Conservation (phyloP, 441 rosid species). For the Erysimum cheiri region DNA sequence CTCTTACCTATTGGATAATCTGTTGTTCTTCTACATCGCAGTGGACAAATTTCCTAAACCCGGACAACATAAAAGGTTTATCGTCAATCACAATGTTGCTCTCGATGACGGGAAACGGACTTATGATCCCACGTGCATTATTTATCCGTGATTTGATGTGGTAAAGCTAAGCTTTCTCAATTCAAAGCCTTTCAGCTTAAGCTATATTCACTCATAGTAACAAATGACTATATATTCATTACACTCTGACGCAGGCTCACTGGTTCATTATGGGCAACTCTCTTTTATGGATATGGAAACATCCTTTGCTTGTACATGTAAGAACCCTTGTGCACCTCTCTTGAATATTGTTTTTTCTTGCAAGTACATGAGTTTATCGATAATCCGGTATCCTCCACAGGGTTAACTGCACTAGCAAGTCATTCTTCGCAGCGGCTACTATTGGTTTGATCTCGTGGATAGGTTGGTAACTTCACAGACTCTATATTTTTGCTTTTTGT, state of each 20-base stretch:
- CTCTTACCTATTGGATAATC: slow-evolving; percentile 23
- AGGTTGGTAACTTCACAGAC: slow-evolving; percentile 51
- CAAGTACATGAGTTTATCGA: slow-evolving; percentile 2
- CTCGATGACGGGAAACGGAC: slow-evolving; percentile 93
- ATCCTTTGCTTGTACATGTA: slow-evolving; percentile 85
- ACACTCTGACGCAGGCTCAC: slow-evolving; percentile 67
- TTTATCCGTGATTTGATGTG: slow-evolving; percentile 96
- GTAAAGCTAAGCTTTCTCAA: slow-evolving; percentile 50
- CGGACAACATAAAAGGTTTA: slow-evolving; percentile 86
- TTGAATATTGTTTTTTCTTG: slow-evolving; percentile 13
- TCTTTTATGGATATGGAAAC: slow-evolving; percentile 91
- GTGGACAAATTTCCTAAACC: slow-evolving; percentile 94
- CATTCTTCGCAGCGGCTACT: slow-evolving; percentile 73
- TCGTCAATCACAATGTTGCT: slow-evolving; percentile 89
- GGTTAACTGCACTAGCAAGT: slow-evolving; percentile 61
- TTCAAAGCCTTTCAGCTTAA: neutral
- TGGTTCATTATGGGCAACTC: slow-evolving; percentile 82
- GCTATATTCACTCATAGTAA: slow-evolving; percentile 1
- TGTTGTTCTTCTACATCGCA: slow-evolving; percentile 50
- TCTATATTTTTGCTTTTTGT: neutral
- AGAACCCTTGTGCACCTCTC: slow-evolving; percentile 33
- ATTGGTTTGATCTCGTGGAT: slow-evolving; percentile 75
- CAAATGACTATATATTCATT: slow-evolving; percentile 2
- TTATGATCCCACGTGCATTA: slow-evolving; percentile 92
- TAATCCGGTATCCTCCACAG: slow-evolving; percentile 46